Base-by-base conservation (phyloP, 768 basidiomycete species). In the Podaxis sp. region DNA sequence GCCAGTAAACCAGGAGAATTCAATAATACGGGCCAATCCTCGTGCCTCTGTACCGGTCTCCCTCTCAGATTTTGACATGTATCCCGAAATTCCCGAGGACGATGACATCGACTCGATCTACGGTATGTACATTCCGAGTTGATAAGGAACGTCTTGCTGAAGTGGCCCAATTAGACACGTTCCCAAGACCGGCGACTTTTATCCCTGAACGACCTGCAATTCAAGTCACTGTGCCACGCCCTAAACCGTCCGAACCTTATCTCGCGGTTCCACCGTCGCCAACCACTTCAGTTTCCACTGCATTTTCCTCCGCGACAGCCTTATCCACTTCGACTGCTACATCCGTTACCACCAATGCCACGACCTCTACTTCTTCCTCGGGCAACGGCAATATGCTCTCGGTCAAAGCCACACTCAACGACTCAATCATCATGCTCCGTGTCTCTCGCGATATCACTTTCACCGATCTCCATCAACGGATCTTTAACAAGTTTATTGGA, bases 401-500 rank as follows among this genome's bases (percentile, higher is more conserved):
- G 4, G 79, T 91, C 76, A 91, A 91, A 72, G 89, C 84, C 4
- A 79, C 80, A 57, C 80, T 83, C 62, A 81, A 83, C 66, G 79
- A 84, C 63, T 75, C 80, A 27, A 86, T 88, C 62, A 78, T 91
- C 66, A 72, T 88, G 62, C 77, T 91, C 54, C 85, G 87, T 47
- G 71, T 80, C 6, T 71, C 81, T 11, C 77, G 77, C 62, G 72
- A 76, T 44, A 75, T 77, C 61, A 47, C 78, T n/a, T 79, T 85
- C 58, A 65, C 70, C 16, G 83, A 85, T 48, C 66, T 91, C 14
- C 85, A 86, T 61, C 73, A 74, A 55, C 79, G 81, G 51, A 73
- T 92, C 25, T 80, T 81, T 62, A 82, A 86, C 57, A 90, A 90
- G 66, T 86, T 91, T 67, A 77, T 81, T n/a, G 76, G 78, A 23